Evolutionary conservation across 495 filamentous ascomycete genomes (phyloP).

Genomic region (Podospora conica): DNA sequence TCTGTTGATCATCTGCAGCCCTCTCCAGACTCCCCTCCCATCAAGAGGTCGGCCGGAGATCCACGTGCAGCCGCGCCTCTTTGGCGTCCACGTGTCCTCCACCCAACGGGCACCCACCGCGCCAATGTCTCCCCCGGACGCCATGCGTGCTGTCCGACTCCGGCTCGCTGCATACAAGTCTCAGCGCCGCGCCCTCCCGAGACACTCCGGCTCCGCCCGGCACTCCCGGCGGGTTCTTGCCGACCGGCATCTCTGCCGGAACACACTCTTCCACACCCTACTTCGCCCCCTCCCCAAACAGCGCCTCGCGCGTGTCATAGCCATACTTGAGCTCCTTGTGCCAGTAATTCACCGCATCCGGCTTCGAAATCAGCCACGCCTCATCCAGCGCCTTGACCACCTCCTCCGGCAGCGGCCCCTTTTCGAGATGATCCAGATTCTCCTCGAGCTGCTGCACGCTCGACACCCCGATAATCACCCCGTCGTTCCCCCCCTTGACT

Average conservation of each 20-base stretch:
- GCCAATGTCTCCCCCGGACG: neutral
- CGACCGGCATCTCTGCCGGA: neutral
- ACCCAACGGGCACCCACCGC: neutral
- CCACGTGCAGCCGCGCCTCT: neutral
- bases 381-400: slow-evolving; percentile 74
- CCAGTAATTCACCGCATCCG: slow-evolving; percentile 67
- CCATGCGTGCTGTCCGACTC: neutral
- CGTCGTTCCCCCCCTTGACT: slow-evolving; percentile 69
- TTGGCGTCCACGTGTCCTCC: neutral
- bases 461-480: slow-evolving; percentile 74
- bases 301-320: slow-evolving; percentile 62
- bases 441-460: slow-evolving; percentile 65
- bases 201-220: neutral
- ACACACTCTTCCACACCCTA: slow-evolving; percentile 3
- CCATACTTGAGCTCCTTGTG: slow-evolving; percentile 68
- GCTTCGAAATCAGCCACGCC: slow-evolving; percentile 63
- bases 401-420: slow-evolving; percentile 81
- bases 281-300: slow-evolving; percentile 47
- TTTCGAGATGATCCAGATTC: slow-evolving; percentile 74
- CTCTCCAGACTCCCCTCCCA: too few species aligned
- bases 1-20: too few species aligned
- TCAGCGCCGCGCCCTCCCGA: neutral
- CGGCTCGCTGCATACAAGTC: neutral
- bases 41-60: too few species aligned
- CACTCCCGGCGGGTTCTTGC: neutral